These are phyloP conservation scores for Cyclotella cryptica DNA, from an alignment of 108 stramenopile species.

Conservation along the genomic window DNA sequence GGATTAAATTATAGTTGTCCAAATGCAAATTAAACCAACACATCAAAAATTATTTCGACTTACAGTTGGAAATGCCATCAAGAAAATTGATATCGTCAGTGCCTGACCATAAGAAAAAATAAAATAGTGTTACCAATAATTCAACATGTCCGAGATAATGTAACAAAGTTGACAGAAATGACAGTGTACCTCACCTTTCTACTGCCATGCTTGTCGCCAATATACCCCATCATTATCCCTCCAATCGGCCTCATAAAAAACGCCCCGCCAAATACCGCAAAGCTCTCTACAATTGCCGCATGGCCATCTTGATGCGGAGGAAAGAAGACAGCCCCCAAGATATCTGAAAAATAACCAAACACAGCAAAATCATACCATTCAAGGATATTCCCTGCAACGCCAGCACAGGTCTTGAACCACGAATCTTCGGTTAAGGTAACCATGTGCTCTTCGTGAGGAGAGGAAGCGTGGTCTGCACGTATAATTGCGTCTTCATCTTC, in stretches of 20 bases:
- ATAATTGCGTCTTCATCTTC: neutral
- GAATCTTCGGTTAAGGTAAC: conserved; percentile 4
- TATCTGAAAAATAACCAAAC: conserved; percentile 58
- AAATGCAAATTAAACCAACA: neutral
- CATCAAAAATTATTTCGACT: neutral
- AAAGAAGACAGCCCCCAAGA: conserved; percentile 55
- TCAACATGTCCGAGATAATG: too few relatives aligned
- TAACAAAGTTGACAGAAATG: too few relatives aligned
- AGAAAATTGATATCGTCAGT: conserved; percentile 38
- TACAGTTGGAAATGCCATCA: conserved; percentile 51
- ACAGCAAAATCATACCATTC: conserved; percentile 69
- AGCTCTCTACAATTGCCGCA: conserved; percentile 47
- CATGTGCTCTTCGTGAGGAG: conserved; percentile 21
- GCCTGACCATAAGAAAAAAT: neutral
- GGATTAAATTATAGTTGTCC: neutral
- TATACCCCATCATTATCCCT: conserved; percentile 47
- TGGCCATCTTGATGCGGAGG: conserved; percentile 48
- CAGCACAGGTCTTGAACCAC: conserved; percentile 30
- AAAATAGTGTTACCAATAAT: neutral
- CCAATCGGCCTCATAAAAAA: conserved; percentile 55
- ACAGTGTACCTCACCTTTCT: conserved; percentile 19
- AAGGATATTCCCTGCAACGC: conserved; percentile 48
- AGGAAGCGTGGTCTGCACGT: neutral
- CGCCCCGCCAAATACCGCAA: conserved; percentile 61
- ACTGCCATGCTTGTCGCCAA: conserved; percentile 52